Evolutionary conservation across 169 alveolate genomes (phyloP), one percentile per base, ranked within the genome.

Genomic region (Cryptosporidium xiaoi): DNA sequence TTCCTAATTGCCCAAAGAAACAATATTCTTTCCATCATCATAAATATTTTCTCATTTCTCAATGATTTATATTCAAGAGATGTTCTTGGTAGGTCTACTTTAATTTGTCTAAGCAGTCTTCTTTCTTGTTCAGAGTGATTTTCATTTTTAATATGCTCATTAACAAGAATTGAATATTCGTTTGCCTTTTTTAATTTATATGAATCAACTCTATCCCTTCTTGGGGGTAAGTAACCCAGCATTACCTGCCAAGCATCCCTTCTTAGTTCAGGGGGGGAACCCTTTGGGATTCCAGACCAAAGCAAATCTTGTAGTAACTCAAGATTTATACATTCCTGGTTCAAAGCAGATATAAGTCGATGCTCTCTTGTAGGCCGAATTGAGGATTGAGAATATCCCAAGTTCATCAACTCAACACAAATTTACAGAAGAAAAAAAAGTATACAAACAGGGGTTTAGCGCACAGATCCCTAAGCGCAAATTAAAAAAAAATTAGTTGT

Each of bases 1-100:
- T 96, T 95, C 71, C 97, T 83, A 48, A 95, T 95, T 15, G 98
- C 95, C 96, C 97, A 96, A 20, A 96, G 92, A 82, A 93, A 96
- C 69, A 96, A 93, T 13, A 96, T 93, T 58, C 98, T 91, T 83
- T 94, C 98, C 94, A 96, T 94, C 90, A 95, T 83, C 53, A 71
- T 85, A 83, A 94, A 95, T 24, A 96, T 91, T 56, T 92, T 91
- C 46, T 93, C 91, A 69, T 93, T 92, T 82, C 90, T 92, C 90
- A 96, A 92, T 51, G 93, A 83, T 58, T 93, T 90, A 51, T 90
- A 82, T 65, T 93, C 95, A 15, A 95, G 93, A 77, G 91, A 91
- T 10, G 98, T 96, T 62, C 98, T 77, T 13, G 98, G 98, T 50
- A 95, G 84, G 84, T 96, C 98, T 40, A 95, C 97, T 68, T 85